Percentiles rank a stretch among this genome's conserved stretches.
These are phyloP conservation scores for Phytopythium litorale DNA, from an alignment of 352 stramenopile species.

Conservation along the genomic window DNA sequence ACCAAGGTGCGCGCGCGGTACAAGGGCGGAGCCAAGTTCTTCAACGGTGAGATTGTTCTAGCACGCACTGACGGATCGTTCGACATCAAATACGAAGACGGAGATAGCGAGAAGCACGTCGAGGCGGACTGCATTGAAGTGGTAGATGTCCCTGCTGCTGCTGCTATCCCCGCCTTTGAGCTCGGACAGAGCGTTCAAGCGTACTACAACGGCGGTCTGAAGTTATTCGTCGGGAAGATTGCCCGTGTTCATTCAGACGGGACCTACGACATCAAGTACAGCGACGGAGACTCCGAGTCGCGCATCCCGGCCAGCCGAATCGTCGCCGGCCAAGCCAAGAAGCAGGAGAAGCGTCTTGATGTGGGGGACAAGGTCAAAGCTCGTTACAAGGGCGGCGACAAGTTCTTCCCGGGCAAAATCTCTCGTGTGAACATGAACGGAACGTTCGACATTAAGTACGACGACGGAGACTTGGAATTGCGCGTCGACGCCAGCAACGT, in stretches of 20 bases:
- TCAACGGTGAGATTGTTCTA: slow-evolving; percentile 31
- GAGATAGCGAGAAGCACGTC: slow-evolving; percentile 32
- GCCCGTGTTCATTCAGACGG: slow-evolving; percentile 48
- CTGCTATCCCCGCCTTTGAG: neutral
- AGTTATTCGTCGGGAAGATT: slow-evolving; percentile 62
- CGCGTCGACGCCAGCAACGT: slow-evolving; percentile 16
- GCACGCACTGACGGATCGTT: slow-evolving; percentile 36
- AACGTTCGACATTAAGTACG: slow-evolving; percentile 64
- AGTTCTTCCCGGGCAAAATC: slow-evolving; percentile 46
- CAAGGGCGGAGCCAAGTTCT: slow-evolving; percentile 32
- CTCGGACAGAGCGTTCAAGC: slow-evolving; percentile 8
- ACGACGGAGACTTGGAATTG: slow-evolving; percentile 42
- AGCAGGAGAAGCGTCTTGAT: slow-evolving; percentile 11
- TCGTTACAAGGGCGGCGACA: slow-evolving; percentile 29
- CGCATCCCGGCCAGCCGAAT: slow-evolving; percentile 16
- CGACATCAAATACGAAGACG: slow-evolving; percentile 45
- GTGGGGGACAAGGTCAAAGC: slow-evolving; percentile 41
- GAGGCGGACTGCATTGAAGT: slow-evolving; percentile 23
- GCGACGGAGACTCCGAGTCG: slow-evolving; percentile 50
- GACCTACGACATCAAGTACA: slow-evolving; percentile 63
- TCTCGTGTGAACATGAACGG: slow-evolving; percentile 33
- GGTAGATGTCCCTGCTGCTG: neutral
- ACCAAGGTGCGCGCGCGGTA: slow-evolving; percentile 35
- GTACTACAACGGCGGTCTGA: slow-evolving; percentile 60
- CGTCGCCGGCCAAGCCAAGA: slow-evolving; percentile 1